Base-by-base conservation (phyloP, 805 yeast species). In the Ogataea philodendri region DNA sequence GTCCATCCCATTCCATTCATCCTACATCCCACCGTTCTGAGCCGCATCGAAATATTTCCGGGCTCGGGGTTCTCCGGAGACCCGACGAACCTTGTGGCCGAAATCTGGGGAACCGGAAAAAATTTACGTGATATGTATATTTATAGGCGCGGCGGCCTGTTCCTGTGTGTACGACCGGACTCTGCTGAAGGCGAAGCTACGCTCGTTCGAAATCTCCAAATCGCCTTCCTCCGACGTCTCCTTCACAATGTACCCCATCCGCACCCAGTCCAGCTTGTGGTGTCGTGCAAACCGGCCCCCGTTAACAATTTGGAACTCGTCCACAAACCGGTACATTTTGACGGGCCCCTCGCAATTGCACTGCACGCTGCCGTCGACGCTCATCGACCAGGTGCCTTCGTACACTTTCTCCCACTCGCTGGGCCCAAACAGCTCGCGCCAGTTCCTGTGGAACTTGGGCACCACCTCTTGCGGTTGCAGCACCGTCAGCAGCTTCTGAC, bases 101-200 rank as follows among this genome's bases (percentile, higher is more conserved):
- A 32, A 20, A 24, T 19, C 39, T 35, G 39, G 39, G 34, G 39
- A 29, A 35, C 21, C 34, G 39, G 34, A 35, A 23, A 16, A 13
- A 14, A 7, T 15, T 22, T 29, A 22, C 13, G 9, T 29, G 21
- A 5, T 29, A 9, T 27, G 30, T 27, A 11, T 27, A 16, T 32
- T 15, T 32, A 15, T 16, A n/a, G 6, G 15, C 13, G 20, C 32
- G 16, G 7, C 13, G 14, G 10, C 15, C 17, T 28, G 33, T 16
- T 15, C 26, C 17, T 26, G 25, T 14, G 22, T 32, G 21, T 36
- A 36, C 10, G 36, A 32, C 9, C 13, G 23, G 15, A 82, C 90
- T 30, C 84, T 64, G 42, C 84, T 79, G 53, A 87, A 89, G 48
- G 72, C 76, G 60, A 85, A 89, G 9, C 88, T 78, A 48, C 81